Base-by-base conservation (phyloP, 352 stramenopile species). In the Phytophthora sojae region DNA sequence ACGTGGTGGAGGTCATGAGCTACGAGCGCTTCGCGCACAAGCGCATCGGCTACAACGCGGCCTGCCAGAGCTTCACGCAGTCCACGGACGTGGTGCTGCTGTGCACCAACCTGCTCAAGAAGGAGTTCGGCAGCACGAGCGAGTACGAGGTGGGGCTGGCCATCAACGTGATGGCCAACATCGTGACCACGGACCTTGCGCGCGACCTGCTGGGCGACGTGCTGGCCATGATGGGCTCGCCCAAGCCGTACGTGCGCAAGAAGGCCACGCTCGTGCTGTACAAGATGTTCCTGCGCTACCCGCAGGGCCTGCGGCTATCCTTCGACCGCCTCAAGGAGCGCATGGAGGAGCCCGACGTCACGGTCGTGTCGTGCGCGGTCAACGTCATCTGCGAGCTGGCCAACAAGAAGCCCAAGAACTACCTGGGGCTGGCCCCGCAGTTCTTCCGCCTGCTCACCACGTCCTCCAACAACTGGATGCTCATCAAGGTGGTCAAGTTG, bases 401-500 rank as follows among this genome's bases (percentile, higher is more conserved):
- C 14, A 97, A 99, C 83, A 99, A 99, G 75, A 99, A 99, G 73
- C 97, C 98, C 14, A 98, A 97, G 71, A 99, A 99, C 78, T 99
- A 99, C 84, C 69, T 99, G 37, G 92, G 94, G 1, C 82, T 99
- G 53, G 98, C 98, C 12, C 98, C 98, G 12, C 90, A 98, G 54
- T 99, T 99, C 80, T 99, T 99, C 91, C 89, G 97, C 35, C 79
- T 99, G 30, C 85, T 99, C 42, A 99, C 96, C 29, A 98, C 93
- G 49, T 98, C 91, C 8, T 98, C 91, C 64, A 99, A 99, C 83
- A 99, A 99, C 82, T 99, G 98, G 98, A 99, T 99, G 97, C 91
- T 99, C 58, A 99, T 99, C 85, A 99, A 99, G 82, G 97, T 99
- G 7, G 97, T 99, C 55, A 99, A 99, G 83, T 89, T 99, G 47